phyloP scores from a whole-genome alignment of 192 early-diverging fungal genomes.

The Linnemannia exigua region DNA sequence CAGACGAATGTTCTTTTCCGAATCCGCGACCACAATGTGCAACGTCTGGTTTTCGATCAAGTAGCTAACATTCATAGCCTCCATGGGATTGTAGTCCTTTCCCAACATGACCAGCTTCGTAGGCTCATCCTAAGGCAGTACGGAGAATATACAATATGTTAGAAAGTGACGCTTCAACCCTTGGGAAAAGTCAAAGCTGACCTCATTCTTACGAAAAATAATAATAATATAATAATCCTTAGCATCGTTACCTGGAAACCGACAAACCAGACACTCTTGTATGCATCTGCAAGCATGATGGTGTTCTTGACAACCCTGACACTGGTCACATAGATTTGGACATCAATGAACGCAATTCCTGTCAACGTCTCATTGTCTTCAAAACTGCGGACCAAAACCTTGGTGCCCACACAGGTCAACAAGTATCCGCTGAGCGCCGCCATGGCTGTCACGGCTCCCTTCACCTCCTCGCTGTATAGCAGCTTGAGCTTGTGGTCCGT shows the following conservation, averaged over 20 bases:
- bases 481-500: slow-evolving; percentile 94
- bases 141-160: no score
- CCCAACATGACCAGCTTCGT: slow-evolving; percentile 89
- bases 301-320: slow-evolving; percentile 89
- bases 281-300: slow-evolving; percentile 88
- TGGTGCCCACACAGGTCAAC: slow-evolving; percentile 88
- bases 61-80: slow-evolving; percentile 81
- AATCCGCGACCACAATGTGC: slow-evolving; percentile 87
- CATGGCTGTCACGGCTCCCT: slow-evolving; percentile 88
- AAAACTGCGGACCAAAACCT: slow-evolving; percentile 89
- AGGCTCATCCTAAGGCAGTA: slow-evolving; percentile 81
- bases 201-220: not conserved
- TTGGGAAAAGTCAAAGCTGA: no score
- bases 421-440: slow-evolving; percentile 90
- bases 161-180: no score
- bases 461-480: slow-evolving; percentile 86
- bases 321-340: slow-evolving; percentile 90
- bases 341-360: slow-evolving; percentile 96
- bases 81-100: slow-evolving; percentile 88
- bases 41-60: slow-evolving; percentile 81
- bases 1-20: slow-evolving; percentile 84
- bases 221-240: not conserved
- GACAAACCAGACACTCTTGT: slow-evolving; percentile 90
- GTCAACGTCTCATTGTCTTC: slow-evolving; percentile 84
- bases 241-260: slow-evolving; percentile 83